Base-by-base conservation (phyloP, 78 protist genomes). In the Isochrysis galbana region DNA sequence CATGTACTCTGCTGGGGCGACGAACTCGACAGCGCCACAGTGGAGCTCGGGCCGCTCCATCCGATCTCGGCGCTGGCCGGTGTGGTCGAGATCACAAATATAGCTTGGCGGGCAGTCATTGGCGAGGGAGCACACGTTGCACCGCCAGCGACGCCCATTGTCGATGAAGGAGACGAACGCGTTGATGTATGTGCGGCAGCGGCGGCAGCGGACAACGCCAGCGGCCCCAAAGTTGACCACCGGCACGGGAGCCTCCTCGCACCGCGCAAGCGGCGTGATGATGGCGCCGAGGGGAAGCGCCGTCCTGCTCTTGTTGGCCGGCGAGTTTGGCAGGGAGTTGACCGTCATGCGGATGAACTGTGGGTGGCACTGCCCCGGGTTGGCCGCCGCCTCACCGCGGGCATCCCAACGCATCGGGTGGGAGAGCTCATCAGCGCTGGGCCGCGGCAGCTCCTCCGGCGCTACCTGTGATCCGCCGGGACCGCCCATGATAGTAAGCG, bases 1-100 rank as follows among this genome's bases (percentile, higher is more conserved):
- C 92, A 87, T 72, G 91, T 95, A 96, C 38, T 95, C 95, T 46
- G 93, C 47, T 0, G 97, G 89, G n/a, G 96, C 96, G 14, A 89
- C 78, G 77, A 93, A 84, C 90, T 96, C 98, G 82, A 94, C 93
- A 2, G 95, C 10, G 91, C 97, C 95, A 19, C 5, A 51, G 69
- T 10, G 48, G 32, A 96, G 96, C 94, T 96, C 98, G 23, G 94
- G 93, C 10, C 95, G 94, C 91, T 89, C 91, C 2, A 38, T 29
- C 42, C 87, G 10, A 92, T 96, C 98, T 5, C 72, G 92, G 47
- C 97, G 95, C 38, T 45, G 22, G 47, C 96, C 96, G 34, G n/a
- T 0, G 38, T 74, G 80, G 87, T 96, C 98, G 47, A 95, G 93
- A 34, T 69, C 69, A 94, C 95, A 91, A 51, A 77, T 94, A 94